Evolutionary conservation across 2,329 filamentous ascomycete species (phyloP).

Genomic region (Pseudogymnoascus sp.): DNA sequence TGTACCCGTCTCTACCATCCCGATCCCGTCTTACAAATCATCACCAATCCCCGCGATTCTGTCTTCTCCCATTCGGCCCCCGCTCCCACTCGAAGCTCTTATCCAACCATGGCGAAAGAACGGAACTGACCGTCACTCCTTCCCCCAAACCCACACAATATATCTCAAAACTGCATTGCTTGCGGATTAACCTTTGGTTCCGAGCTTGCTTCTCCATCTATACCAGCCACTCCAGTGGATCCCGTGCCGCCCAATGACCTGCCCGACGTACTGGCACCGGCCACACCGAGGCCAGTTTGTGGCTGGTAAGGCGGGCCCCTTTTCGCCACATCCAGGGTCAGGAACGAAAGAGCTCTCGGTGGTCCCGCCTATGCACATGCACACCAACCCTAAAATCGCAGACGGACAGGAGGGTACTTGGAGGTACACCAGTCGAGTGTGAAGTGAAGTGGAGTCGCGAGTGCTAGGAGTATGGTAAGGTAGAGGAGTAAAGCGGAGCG

Average conservation of each 20-base stretch:
- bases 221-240: neutral
- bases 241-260: neutral
- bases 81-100: neutral
- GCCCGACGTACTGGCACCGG: neutral
- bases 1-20: neutral
- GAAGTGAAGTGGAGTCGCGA: neutral
- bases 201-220: neutral
- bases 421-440: neutral
- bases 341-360: neutral
- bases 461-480: neutral
- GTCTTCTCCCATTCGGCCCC: neutral
- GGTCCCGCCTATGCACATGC: neutral
- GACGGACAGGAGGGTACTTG: neutral
- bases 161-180: neutral
- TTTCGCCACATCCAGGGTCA: conserved; percentile 2
- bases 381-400: neutral
- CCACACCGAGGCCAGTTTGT: neutral
- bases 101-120: neutral
- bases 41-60: neutral
- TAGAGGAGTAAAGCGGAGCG: neutral
- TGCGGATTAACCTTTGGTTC: neutral
- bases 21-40: neutral
- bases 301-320: neutral
- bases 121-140: neutral
- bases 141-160: neutral